Evolutionary conservation across 495 filamentous ascomycete species (phyloP).

Genomic region (Aspergillus sparsus): DNA sequence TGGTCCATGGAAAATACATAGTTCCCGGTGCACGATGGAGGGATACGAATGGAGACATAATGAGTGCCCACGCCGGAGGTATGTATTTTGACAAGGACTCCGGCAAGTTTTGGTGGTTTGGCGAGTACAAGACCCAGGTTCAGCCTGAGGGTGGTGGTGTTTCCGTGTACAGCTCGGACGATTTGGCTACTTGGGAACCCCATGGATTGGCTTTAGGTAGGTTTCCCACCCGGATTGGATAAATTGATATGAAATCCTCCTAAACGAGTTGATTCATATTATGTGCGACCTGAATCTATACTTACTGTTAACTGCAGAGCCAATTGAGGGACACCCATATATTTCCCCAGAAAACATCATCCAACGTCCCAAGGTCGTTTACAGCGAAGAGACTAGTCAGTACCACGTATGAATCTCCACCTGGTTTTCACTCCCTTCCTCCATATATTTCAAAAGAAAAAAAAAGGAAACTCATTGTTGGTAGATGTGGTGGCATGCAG

Average conservation of each 20-base stretch:
- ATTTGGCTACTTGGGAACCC: conserved; percentile 26
- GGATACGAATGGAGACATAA: conserved; percentile 27
- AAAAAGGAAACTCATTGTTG: background rate
- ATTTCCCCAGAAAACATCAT: conserved; percentile 28
- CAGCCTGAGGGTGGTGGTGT: conserved; percentile 31
- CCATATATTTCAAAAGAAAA: too few relatives aligned
- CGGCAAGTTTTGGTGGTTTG: conserved; percentile 33
- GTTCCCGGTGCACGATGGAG: conserved; percentile 31
- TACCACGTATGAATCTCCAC: conserved; percentile 25
- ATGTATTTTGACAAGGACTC: conserved; percentile 28
- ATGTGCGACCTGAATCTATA: background rate
- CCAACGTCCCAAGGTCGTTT: conserved; percentile 33
- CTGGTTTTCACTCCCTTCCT: too few relatives aligned
- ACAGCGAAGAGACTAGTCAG: conserved; percentile 25
- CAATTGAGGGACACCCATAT: conserved; percentile 27
- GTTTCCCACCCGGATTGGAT: background rate
- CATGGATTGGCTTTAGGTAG: conserved; percentile 29
- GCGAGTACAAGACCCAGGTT: conserved; percentile 31
- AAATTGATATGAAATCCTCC: background rate
- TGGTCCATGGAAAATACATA: conserved; percentile 26
- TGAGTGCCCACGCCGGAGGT: conserved; percentile 28
- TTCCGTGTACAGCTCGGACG: conserved; percentile 31
- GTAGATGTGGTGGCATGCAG: conserved; percentile 35
- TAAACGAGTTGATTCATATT: too few relatives aligned
- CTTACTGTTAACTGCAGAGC: conserved; percentile 12